Evolutionary conservation across 1,284 basidiomycete genomes (phyloP).

Genomic region (Polyporus tsugae): DNA sequence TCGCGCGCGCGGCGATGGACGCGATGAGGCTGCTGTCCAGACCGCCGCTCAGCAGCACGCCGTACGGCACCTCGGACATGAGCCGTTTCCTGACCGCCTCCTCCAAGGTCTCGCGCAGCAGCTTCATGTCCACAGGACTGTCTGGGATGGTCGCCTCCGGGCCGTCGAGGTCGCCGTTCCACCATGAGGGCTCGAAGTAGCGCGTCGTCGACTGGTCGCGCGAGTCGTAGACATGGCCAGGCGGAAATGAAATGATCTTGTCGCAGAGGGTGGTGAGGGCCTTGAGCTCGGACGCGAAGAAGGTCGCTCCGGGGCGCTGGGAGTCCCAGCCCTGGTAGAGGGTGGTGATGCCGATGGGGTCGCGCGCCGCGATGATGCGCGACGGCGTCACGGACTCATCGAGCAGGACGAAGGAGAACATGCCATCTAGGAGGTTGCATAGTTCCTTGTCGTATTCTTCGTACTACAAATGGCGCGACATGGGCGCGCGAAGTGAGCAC

Average conservation of each 20-base stretch:
- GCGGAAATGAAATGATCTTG: constrained; percentile 94
- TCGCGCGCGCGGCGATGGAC: constrained; percentile 95
- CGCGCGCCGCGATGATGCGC: constrained; percentile 93
- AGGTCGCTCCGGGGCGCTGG: constrained; percentile 84
- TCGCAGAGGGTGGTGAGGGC: constrained; percentile 94
- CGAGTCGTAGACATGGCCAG: constrained; percentile 95
- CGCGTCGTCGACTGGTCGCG: constrained; percentile 77
- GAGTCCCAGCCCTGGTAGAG: constrained; percentile 97
- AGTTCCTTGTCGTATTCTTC: constrained; percentile 81
- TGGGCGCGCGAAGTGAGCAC: constrained; percentile 18
- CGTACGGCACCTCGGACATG: constrained; percentile 99
- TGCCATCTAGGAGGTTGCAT: constrained; percentile 90
- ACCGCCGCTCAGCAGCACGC: constrained; percentile 95
- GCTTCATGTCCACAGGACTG: constrained; percentile 71
- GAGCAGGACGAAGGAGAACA: constrained; percentile 98
- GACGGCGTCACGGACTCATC: constrained; percentile 93
- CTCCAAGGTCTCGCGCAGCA: constrained; percentile 87
- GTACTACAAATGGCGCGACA: constrained; percentile 64
- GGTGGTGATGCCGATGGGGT: constrained; percentile 98
- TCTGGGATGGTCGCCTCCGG: constrained; percentile 66
- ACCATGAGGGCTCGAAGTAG: constrained; percentile 91
- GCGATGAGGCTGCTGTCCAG: constrained; percentile 97
- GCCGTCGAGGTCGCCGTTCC: constrained; percentile 76
- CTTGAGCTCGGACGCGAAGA: constrained; percentile 98
- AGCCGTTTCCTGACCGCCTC: constrained; percentile 94